A percentile compares a stretch with the other conserved stretches of the same genome.
phyloP scores from a whole-genome alignment of 139 green algal genomes.

The Choricystis sp. region DNA sequence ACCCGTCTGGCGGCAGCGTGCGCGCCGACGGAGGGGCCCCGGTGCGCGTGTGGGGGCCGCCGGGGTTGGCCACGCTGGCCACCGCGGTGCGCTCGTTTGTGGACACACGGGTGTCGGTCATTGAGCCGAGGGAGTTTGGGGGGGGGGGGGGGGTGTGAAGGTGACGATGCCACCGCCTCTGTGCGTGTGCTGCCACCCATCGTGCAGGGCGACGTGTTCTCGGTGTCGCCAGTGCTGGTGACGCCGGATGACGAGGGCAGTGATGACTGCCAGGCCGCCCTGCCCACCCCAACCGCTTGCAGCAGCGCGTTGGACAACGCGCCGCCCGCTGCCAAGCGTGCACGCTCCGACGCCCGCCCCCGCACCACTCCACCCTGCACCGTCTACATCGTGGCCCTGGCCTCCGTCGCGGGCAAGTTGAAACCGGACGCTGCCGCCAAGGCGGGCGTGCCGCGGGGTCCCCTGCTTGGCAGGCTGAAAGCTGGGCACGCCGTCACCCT shows the following conservation, averaged over 20 bases:
- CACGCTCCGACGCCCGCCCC: slow-evolving; percentile 3
- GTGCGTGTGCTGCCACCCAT: slow-evolving; percentile 2
- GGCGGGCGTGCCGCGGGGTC: slow-evolving; percentile 54
- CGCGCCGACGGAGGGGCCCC: slow-evolving; percentile 5
- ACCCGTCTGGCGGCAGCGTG: slow-evolving; percentile 14
- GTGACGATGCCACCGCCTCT: too few species aligned
- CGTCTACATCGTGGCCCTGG: slow-evolving; percentile 60
- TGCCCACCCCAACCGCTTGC: too few species aligned
- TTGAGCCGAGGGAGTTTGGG: slow-evolving; percentile 19
- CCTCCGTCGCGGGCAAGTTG: slow-evolving; percentile 71
- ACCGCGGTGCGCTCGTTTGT: slow-evolving; percentile 29
- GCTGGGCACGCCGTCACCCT: slow-evolving; percentile 40
- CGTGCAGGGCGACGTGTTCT: slow-evolving; percentile 22
- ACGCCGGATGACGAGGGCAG: not conserved
- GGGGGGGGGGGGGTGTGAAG: not conserved
- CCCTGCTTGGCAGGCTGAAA: slow-evolving; percentile 55
- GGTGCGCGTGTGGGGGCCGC: slow-evolving; percentile 15
- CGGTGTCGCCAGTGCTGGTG: slow-evolving; percentile 23
- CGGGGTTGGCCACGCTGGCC: slow-evolving; percentile 19
- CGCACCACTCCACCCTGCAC: not conserved
- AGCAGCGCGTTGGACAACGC: too few species aligned
- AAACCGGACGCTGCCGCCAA: slow-evolving; percentile 14
- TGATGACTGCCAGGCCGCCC: too few species aligned
- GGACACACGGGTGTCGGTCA: slow-evolving; percentile 11
- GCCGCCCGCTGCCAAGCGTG: too few species aligned